Conservation (phyloP, 1,139 yeast species). For the Nakaseomyces delphensis region DNA sequence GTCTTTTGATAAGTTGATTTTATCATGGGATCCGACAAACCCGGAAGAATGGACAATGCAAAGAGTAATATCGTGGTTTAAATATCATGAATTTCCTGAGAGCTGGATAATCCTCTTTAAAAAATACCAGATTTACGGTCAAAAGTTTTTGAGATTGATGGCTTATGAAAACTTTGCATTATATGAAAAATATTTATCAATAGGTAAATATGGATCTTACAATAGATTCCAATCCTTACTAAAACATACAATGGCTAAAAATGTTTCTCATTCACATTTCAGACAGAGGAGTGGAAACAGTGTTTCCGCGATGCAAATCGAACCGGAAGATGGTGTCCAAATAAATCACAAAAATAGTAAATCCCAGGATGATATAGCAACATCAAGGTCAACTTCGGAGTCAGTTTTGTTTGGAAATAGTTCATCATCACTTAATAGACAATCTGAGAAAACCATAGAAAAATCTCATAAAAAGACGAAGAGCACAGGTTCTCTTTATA, state of each 20-base stretch:
- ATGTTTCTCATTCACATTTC: conserved; percentile 26
- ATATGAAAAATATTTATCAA: conserved; percentile 43
- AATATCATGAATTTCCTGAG: conserved; percentile 53
- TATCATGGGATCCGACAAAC: conserved; percentile 37
- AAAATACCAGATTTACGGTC: conserved; percentile 52
- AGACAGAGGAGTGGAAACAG: conserved; percentile 14
- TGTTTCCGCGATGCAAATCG: conserved; percentile 4
- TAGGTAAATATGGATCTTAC: conserved; percentile 41
- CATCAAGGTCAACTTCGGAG: conserved; percentile 24
- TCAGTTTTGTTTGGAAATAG: conserved; percentile 12
- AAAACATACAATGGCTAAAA: conserved; percentile 40
- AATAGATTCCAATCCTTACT: conserved; percentile 48
- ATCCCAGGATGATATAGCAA: conserved; percentile 13
- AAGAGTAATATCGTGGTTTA: conserved; percentile 62
- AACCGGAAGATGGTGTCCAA: background rate
- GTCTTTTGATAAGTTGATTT: conserved; percentile 28
- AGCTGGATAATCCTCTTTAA: conserved; percentile 64
- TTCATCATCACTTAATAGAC: conserved; percentile 8
- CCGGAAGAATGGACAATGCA: conserved; percentile 60
- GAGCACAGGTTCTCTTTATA: conserved; percentile 29
- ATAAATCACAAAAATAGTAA: conserved; percentile 12
- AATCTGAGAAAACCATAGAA: conserved; percentile 12
- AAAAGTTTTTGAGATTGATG: conserved; percentile 55
- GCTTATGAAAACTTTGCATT: conserved; percentile 53
- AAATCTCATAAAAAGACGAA: conserved; percentile 27